Percentiles rank a stretch among this genome's conserved stretches.
Evolutionary conservation across 2,329 filamentous ascomycete species (phyloP).

Genomic region (Knoxdaviesia capensis): DNA sequence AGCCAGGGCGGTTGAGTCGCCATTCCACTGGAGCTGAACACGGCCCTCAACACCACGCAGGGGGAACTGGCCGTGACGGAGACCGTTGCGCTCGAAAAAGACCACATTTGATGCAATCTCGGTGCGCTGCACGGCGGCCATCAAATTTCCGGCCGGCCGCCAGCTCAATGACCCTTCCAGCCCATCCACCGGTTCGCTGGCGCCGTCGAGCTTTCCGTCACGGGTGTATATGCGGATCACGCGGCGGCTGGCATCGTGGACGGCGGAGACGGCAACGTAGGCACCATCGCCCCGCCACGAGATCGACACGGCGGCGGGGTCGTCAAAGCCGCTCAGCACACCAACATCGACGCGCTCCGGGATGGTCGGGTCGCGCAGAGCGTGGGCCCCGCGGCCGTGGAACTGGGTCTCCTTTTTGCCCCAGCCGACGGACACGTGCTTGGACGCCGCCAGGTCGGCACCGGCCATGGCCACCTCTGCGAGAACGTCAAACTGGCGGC

Average conservation of each 20-base stretch:
- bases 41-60: constrained; percentile 45
- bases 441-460: constrained; percentile 71
- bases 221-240: constrained; percentile 79
- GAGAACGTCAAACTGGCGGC: constrained; percentile 68
- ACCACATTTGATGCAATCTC: constrained; percentile 48
- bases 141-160: constrained; percentile 76
- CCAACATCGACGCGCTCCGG: constrained; percentile 84
- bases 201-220: constrained; percentile 78
- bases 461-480: constrained; percentile 50
- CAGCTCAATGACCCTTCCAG: constrained; percentile 79
- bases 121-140: constrained; percentile 66
- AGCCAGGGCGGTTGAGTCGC: constrained; percentile 77
- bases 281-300: constrained; percentile 92
- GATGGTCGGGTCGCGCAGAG: constrained; percentile 80
- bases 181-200: constrained; percentile 84
- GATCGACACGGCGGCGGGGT: constrained; percentile 43
- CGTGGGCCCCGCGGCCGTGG: constrained; percentile 72
- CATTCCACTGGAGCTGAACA: constrained; percentile 67
- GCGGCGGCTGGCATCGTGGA: constrained; percentile 49
- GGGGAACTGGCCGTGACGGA: constrained; percentile 89
- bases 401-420: constrained; percentile 98
- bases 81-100: constrained; percentile 94
- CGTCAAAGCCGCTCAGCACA: constrained; percentile 51
- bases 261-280: constrained; percentile 67
- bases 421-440: constrained; percentile 93